Evolutionary conservation across 768 basidiomycete species (phyloP).

Genomic region (Kwoniella shandongensis): DNA sequence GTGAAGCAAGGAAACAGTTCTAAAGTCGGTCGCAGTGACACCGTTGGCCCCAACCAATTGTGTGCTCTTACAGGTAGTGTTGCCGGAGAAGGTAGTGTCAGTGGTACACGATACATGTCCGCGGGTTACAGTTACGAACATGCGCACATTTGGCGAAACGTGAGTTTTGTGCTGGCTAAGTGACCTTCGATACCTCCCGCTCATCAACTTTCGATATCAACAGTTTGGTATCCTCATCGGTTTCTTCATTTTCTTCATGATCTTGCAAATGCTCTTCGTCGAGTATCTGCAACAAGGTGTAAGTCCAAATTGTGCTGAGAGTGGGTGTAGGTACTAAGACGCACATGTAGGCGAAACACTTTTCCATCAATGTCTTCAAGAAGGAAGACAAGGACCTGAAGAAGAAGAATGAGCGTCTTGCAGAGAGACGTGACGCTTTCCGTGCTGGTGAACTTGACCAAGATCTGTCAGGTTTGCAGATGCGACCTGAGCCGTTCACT

Average conservation of each 20-base stretch:
- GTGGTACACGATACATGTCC: slow-evolving; percentile 64
- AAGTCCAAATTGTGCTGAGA: slow-evolving; percentile 7
- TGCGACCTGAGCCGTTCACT: slow-evolving; percentile 64
- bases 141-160: slow-evolving; percentile 51
- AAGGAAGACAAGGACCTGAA: slow-evolving; percentile 58
- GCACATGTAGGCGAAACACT: slow-evolving; percentile 16
- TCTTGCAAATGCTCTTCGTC: slow-evolving; percentile 64
- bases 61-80: slow-evolving; percentile 72
- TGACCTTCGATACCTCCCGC: background rate
- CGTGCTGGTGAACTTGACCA: slow-evolving; percentile 55
- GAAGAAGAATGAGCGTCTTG: slow-evolving; percentile 54
- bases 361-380: slow-evolving; percentile 64
- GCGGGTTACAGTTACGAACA: slow-evolving; percentile 56
- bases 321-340: background rate
- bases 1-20: background rate
- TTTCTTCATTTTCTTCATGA: slow-evolving; percentile 69
- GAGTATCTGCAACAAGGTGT: slow-evolving; percentile 44
- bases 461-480: slow-evolving; percentile 54
- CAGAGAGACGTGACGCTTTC: slow-evolving; percentile 59
- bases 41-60: slow-evolving; percentile 60
- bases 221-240: slow-evolving; percentile 70
- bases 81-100: slow-evolving; percentile 61
- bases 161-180: slow-evolving; percentile 9
- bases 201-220: background rate
- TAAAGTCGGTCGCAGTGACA: slow-evolving; percentile 8